A percentile compares a stretch with the other conserved stretches of the same genome.
These are phyloP conservation scores for Marasmius sp. DNA, from an alignment of 1,284 basidiomycete species.

Conservation along the genomic window DNA sequence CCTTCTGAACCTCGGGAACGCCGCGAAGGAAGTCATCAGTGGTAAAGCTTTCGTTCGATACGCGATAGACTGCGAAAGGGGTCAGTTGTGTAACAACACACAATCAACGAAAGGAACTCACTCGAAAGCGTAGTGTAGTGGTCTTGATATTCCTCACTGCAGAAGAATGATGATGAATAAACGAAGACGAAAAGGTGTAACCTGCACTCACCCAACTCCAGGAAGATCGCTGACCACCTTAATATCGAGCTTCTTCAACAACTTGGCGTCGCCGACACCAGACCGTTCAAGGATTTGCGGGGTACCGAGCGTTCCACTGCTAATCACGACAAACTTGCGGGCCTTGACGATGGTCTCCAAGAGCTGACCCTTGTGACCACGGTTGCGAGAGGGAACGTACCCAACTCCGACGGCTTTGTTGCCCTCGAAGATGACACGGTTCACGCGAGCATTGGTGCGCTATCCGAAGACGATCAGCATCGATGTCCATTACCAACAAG, in stretches of 20 bases:
- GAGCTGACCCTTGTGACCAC: slow-evolving; percentile 49
- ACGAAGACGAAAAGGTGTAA: neutral
- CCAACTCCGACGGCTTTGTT: slow-evolving; percentile 73
- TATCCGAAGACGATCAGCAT: neutral
- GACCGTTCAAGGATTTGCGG: slow-evolving; percentile 74
- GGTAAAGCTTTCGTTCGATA: slow-evolving; percentile 62
- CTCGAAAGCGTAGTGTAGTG: slow-evolving; percentile 71
- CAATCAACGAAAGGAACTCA: too few species aligned
- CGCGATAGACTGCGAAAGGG: slow-evolving; percentile 71
- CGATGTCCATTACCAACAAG: too few species aligned
- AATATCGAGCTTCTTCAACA: slow-evolving; percentile 56
- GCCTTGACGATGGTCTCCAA: slow-evolving; percentile 64
- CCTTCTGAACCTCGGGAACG: slow-evolving; percentile 54
- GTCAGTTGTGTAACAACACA: too few species aligned
- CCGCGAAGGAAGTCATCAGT: slow-evolving; percentile 71
- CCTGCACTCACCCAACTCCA: slow-evolving; percentile 57
- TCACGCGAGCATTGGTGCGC: slow-evolving; percentile 61
- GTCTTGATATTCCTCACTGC: slow-evolving; percentile 69
- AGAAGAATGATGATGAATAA: neutral
- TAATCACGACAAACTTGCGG: slow-evolving; percentile 63
- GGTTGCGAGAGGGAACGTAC: slow-evolving; percentile 64
- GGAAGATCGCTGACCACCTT: slow-evolving; percentile 68
- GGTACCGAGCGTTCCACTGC: slow-evolving; percentile 66
- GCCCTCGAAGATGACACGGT: slow-evolving; percentile 71
- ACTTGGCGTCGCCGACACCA: slow-evolving; percentile 57